Evolutionary conservation across 305 asterid species (phyloP), one percentile per base, ranked within the genome.

Genomic region (Rubia balearica): DNA sequence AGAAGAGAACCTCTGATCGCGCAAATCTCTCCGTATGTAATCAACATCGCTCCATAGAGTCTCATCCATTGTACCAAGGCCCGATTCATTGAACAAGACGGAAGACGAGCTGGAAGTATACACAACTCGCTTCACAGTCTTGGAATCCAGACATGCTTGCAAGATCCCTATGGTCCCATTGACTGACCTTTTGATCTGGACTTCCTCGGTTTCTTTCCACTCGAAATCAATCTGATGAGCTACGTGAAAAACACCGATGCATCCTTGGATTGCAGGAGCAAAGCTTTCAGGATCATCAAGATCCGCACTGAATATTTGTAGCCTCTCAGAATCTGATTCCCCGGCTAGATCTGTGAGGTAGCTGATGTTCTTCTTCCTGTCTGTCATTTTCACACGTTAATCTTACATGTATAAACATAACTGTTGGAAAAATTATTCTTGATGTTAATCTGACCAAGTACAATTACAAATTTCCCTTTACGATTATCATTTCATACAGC

Each of bases 121-220:
- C 61, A 56, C 61, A 19, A 56, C 61, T 56, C 61, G 24, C 61
- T 56, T 56, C 30, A 56, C 30, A 8, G 61, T 56, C 61, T 56
- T 56, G 30, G 61, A 56, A 56, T 21, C 30, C 30, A 56, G 61
- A 22, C 61, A 56, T 14, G 61, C 61, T 19, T 56, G 61, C 30
- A 56, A 5, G 30, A 56, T 56, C 61, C 61, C 24, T n/a, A n/a
- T 1, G 3, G 5, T 8, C 13, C 9, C 30, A 16, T 56, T 56
- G 0, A 19, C 33, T 19, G 33, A 16, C 30, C 61, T 7, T 8
- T 56, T 21, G 30, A 56, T 56, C 33, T 53, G 21, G 9, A 7
- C 22, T 53, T 53, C 60, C 60, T 53, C 60, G 21, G 10, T 53
- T 53, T 53, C 60, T 56, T 56, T 19, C 4, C 5, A n/a, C 61